These are phyloP conservation scores for Ceratobasidium sp. DNA, from an alignment of 1,284 basidiomycete species.

Conservation along the genomic window DNA sequence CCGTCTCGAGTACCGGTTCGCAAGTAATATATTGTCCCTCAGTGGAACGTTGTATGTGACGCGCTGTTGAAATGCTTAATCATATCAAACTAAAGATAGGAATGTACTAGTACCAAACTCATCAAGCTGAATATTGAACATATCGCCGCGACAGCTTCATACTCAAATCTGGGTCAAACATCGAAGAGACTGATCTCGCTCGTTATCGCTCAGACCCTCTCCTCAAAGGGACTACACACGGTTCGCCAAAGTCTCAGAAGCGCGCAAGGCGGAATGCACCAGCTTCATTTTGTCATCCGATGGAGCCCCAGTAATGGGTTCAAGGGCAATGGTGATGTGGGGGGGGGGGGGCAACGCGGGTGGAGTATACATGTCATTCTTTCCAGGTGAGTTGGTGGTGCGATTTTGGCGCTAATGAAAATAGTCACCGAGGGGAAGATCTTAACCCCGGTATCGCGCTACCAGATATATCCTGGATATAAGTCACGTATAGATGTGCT, in stretches of 20 bases:
- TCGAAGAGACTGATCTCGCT: not conserved
- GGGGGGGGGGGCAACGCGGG: conserved; percentile 1
- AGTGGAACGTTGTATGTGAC: too few relatives aligned
- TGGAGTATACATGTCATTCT: conserved; percentile 3
- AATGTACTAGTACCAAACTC: too few relatives aligned
- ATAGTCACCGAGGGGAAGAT: not conserved
- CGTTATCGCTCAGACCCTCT: not conserved
- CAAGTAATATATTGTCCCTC: too few relatives aligned
- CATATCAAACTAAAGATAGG: too few relatives aligned
- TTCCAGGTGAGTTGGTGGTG: not conserved
- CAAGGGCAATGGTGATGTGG: not conserved
- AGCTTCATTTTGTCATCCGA: not conserved
- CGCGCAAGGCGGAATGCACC: not conserved
- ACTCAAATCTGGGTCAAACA: conserved; percentile 8
- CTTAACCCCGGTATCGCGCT: not conserved
- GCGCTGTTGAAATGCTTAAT: too few relatives aligned
- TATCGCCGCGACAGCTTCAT: too few relatives aligned
- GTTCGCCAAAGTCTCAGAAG: not conserved
- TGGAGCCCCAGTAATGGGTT: not conserved
- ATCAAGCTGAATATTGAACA: too few relatives aligned
- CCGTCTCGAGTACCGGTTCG: too few relatives aligned
- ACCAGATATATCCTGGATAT: too few relatives aligned
- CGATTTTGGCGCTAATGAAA: not conserved
- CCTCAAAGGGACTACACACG: not conserved
- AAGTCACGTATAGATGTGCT: too few relatives aligned